Evolutionary conservation across 2,329 filamentous ascomycete genomes (phyloP).

Genomic region (Aspergillus persii): DNA sequence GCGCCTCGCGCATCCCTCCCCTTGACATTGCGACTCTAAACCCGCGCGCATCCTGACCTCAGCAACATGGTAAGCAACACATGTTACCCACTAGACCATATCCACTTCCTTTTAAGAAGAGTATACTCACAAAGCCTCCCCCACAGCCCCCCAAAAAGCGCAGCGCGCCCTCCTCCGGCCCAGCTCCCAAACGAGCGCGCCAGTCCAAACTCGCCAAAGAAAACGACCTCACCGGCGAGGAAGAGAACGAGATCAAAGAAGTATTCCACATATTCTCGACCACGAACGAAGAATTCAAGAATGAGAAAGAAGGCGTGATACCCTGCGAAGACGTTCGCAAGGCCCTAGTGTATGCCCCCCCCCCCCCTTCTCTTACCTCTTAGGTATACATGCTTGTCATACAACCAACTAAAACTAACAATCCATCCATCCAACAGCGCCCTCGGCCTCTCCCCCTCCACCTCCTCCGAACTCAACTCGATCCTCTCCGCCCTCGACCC

Average conservation of each 20-base stretch:
- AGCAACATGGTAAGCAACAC: background rate
- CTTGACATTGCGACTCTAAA: background rate
- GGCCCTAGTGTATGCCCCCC: constrained; percentile 63
- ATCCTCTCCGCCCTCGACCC: constrained; percentile 83
- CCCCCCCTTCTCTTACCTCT: background rate
- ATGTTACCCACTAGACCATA: background rate
- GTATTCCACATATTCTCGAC: constrained; percentile 77
- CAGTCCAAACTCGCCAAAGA: constrained; percentile 90
- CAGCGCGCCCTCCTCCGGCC: constrained; percentile 28
- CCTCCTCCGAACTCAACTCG: constrained; percentile 66
- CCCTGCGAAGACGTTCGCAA: constrained; percentile 66
- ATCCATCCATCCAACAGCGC: constrained; percentile 55
- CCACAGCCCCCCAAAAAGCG: constrained; percentile 39
- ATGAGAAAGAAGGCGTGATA: constrained; percentile 70
- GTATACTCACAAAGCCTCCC: background rate
- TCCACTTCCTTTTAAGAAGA: background rate
- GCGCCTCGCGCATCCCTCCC: background rate
- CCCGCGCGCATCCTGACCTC: background rate
- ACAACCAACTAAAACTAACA: background rate
- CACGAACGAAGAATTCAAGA: constrained; percentile 58
- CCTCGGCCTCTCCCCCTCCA: constrained; percentile 69
- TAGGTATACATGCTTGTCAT: background rate
- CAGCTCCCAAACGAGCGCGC: constrained; percentile 47
- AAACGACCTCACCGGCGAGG: constrained; percentile 76
- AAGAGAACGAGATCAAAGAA: constrained; percentile 88